These are phyloP conservation scores for Pharnaceum exiguum DNA, from an alignment of 148 eudicot species.

Conservation along the genomic window DNA sequence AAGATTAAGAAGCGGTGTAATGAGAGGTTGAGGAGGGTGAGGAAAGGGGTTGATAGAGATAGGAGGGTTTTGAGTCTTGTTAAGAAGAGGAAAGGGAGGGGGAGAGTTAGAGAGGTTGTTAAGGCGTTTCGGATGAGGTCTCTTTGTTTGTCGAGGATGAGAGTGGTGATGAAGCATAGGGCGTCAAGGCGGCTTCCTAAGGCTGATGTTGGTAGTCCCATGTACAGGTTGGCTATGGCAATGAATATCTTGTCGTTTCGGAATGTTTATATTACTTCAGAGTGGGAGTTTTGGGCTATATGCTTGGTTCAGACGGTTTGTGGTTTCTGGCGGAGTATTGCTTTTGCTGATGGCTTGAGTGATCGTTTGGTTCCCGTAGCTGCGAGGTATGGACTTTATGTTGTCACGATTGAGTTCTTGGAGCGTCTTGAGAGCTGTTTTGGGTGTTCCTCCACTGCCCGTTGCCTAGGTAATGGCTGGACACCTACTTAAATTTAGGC, in stretches of 20 bases:
- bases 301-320: conserved; percentile 8
- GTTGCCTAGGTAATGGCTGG: conserved; percentile 18
- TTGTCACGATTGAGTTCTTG: conserved; percentile 10
- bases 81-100: neutral
- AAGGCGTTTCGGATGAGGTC: conserved; percentile 14
- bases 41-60: conserved; percentile 3
- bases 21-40: conserved; percentile 10
- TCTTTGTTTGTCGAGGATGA: conserved; percentile 9
- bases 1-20: conserved; percentile 15
- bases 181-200: neutral
- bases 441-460: conserved; percentile 10
- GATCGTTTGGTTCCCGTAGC: conserved; percentile 5
- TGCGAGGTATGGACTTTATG: conserved; percentile 4
- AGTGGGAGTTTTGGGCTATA: conserved; percentile 25
- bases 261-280: conserved; percentile 8
- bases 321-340: conserved; percentile 23
- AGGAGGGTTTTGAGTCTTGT: neutral
- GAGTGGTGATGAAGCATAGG: conserved; percentile 2
- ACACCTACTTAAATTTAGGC: too few species aligned
- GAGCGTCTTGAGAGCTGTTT: conserved; percentile 19
- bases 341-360: conserved; percentile 14
- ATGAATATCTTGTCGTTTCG: conserved; percentile 10
- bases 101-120: neutral
- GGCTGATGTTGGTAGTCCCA: conserved; percentile 9
- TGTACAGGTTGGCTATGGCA: conserved; percentile 23